phyloP scores from a whole-genome alignment of 2,329 filamentous ascomycete species.

The Zymoseptoria ardabiliae region DNA sequence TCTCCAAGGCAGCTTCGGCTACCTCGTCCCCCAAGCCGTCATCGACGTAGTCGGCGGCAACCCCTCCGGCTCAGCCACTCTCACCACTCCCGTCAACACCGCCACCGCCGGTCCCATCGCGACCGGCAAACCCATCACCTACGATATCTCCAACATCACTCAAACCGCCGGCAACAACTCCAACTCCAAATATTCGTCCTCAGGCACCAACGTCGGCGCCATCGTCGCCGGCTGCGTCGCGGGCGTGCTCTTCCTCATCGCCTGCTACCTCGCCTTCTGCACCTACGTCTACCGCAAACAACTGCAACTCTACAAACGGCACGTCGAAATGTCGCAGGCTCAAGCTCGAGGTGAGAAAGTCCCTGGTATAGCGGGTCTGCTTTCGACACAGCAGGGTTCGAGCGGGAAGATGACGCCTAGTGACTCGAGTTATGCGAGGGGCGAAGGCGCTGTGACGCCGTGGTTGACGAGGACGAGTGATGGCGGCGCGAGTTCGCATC shows the following conservation, averaged over 20 bases:
- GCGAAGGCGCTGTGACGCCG: constrained; percentile 1
- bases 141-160: constrained; percentile 53
- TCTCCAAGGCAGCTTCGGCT: constrained; percentile 56
- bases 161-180: constrained; percentile 42
- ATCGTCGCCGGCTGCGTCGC: constrained; percentile 56
- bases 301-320: constrained; percentile 60
- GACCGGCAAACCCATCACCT: constrained; percentile 62
- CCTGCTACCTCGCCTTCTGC: constrained; percentile 62
- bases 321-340: constrained; percentile 56
- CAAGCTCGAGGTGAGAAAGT: constrained; percentile 32
- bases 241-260: constrained; percentile 55
- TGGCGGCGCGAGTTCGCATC: constrained; percentile 27
- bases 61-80: constrained; percentile 59
- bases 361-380: constrained; percentile 24
- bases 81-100: constrained; percentile 54
- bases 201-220: constrained; percentile 44
- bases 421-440: constrained; percentile 8
- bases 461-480: constrained; percentile 24
- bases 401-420: constrained; percentile 9
- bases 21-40: constrained; percentile 61
- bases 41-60: constrained; percentile 61
- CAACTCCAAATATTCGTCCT: constrained; percentile 10
- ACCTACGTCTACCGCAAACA: constrained; percentile 67
- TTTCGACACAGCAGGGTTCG: constrained; percentile 15
- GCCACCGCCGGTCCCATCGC: constrained; percentile 63